Base-by-base conservation (phyloP, 176 grass and related monocot genomes). In the Aegilops speltoides region DNA sequence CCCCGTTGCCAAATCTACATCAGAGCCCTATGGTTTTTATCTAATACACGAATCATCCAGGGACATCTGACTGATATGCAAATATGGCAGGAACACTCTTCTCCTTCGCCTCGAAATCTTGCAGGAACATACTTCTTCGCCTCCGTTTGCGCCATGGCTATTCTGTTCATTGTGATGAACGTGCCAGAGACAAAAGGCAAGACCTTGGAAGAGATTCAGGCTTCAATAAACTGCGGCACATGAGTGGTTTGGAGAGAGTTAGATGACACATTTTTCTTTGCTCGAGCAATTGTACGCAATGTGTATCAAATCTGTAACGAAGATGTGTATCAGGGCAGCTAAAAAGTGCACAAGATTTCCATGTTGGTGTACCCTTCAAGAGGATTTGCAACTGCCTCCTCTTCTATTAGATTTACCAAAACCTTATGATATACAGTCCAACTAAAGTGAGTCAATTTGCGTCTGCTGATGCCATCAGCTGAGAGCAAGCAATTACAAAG, bases 151-250 rank as follows among this genome's bases (percentile, higher is more conserved):
- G 79, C 83, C 15, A 8, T 64, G 65, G 83, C 82, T 50, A 76
- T 89, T 65, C 20, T 89, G 16, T 89, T 94, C 41, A 86, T 91
- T 46, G 64, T 63, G 11, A 86, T 84, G 64, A 5, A 81, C 6
- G 62, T 94, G 57, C 92, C 86, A 15, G 89, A 84, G 82, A 89
- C 83, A 15, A 89, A 89, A 91, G 83, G 89, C 54, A 76, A 87
- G n/a, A 91, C 89, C 40, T 54, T 91, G 59, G 86, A 91, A 84
- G 74, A 94, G 79, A 89, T 94, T 77, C 89, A 94, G 73, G 89
- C 77, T 56, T 93, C 86, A 10, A 83, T 93, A 83, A 86, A 88
- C 46, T 16, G 25, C 29, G 6, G 17, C 56, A 76, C 57, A 23
- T 76, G 71, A 63, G 7, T 40, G 8, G 26, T 76, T 31, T 17